Base-by-base conservation (phyloP, 1,284 basidiomycete species). In the Stereum hirsutum region DNA sequence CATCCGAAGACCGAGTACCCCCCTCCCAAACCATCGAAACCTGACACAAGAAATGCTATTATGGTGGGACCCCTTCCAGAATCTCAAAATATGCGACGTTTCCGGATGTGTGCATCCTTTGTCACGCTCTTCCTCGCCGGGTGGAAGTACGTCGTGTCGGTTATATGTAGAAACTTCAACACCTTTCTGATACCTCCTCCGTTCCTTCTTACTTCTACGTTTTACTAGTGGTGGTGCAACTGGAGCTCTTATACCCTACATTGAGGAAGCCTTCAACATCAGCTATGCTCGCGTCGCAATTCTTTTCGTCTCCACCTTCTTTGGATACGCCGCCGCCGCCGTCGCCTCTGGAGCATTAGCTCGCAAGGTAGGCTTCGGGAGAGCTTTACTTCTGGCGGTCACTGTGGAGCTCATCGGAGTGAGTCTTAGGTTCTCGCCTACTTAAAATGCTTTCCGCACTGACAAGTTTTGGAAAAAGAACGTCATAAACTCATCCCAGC, bases 401-500 rank as follows among this genome's bases (percentile, higher is more conserved):
- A 23, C 57, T 3, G 42, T 58, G 6, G 58, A 59, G 45, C 46
- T 62, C 38, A 49, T 52, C n/a, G 60, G 59, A 26, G 60, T 60
- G 44, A 20, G 54, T 21, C 15, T 23, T n/a, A n/a, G n/a, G n/a
- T n/a, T n/a, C n/a, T n/a, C n/a, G n/a, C n/a, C n/a, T n/a, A n/a
- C n/a, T n/a, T n/a, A n/a, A n/a, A n/a, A n/a, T n/a, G n/a, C n/a
- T n/a, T n/a, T n/a, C n/a, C n/a, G n/a, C n/a, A n/a, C n/a, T n/a
- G n/a, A n/a, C n/a, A n/a, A n/a, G n/a, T n/a, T n/a, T n/a, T n/a
- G n/a, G n/a, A n/a, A n/a, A 8, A 23, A 62, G 60, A 62, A 60
- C 33, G 49, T 60, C 38, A 59, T 61, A 45, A 61, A 62, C 32
- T 53, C 54, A 42, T 58, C 59, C 4, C 60, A 62, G 41, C 58